Evolutionary conservation across 116 monocot species (phyloP), one percentile per base, ranked within the genome.

Genomic region (Cymodocea nodosa): DNA sequence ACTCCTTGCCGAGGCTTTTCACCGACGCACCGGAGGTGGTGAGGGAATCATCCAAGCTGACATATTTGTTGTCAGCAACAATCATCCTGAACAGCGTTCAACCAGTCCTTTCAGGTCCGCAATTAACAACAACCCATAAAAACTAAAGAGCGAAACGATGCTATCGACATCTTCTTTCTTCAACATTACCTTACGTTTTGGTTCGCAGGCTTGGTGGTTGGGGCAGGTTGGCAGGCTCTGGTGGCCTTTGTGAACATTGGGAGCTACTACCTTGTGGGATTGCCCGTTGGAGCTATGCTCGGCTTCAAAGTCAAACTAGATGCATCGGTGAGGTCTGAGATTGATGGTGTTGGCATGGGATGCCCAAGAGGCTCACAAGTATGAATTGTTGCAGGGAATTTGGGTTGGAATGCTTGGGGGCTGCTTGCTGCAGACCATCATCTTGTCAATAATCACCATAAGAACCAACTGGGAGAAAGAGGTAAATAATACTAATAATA

Each of bases 171-270:
- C 15, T 48, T 15, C 23, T 20, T 22, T 13, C 20, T 39, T 36
- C 39, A 64, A 48, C 34, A 64, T 51, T 20, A 35, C 23, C 15
- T 30, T 63, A 6, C 11, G 25, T 51, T 51, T 0, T 23, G 23
- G 8, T 24, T 66, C 81, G 72, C 77, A 93, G 88, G 93, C 56
- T 86, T 89, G 57, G 85, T 89, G 64, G 73, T 88, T 39, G 89
- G 89, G 64, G 93, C 85, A 54, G 93, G 93, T 11, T 93, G 93
- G 93, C 93, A 93, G 56, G 66, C 79, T 13, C 52, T 74, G 56
- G 89, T 93, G 23, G 86, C 93, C 6, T 77, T 83, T 36, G 55
- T 93, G 56, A 93, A 93, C 66, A 80, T 66, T 5, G 85, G 81
- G 6, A 84, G 85, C 71, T 93, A 93, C 60, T 93, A 89, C 69